Evolutionary conservation across 2,329 filamentous ascomycete species (phyloP), one percentile per base, ranked within the genome.

Genomic region (Clarireedia homoeocarpa): DNA sequence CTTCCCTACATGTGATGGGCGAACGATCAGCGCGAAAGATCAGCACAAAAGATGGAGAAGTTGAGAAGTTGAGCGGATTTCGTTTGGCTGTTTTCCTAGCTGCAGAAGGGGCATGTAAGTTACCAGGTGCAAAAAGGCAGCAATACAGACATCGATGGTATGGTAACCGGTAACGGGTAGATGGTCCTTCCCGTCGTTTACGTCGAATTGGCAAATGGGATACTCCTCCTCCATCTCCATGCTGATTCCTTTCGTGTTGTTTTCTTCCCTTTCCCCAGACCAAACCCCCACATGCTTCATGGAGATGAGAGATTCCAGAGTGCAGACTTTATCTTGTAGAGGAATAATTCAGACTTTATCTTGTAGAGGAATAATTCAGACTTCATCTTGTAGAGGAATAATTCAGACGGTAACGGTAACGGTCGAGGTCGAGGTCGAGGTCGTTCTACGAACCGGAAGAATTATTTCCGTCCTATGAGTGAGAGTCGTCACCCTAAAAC

Each of bases 381-480:
- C 38, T 9, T 4, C 0, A 20, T 20, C 20, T 20, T 20, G 12
- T 9, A 40, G 15, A 40, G 38, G 38, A 40, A 40, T 17, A 40
- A 40, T 40, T 38, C 51, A 42, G 20, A 20, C 20, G 20, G 20
- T 20, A 20, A 20, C 20, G 2, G 20, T 48, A n/a, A 47, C 15
- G 20, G 7, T 6, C 6, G 15, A 23, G 23, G 38, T n/a, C n/a
- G n/a, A n/a, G n/a, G n/a, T 53, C 51, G 51, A 53, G 34, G 17
- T 34, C 38, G 20, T 53, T 53, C 44, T 48, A 12, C 27, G n/a
- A 26, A 40, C 48, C 51, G 51, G 51, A 53, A 53, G 9, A 53
- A 53, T 40, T 48, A 40, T 48, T 53, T 53, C 51, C 51, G 17
- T 53, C 51, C 44, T 53, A 30, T 53, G 30, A 14, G 40, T 39